Evolutionary conservation across 441 rosid species (phyloP), one percentile per base, ranked within the genome.

Genomic region (Mallotus repandus): DNA sequence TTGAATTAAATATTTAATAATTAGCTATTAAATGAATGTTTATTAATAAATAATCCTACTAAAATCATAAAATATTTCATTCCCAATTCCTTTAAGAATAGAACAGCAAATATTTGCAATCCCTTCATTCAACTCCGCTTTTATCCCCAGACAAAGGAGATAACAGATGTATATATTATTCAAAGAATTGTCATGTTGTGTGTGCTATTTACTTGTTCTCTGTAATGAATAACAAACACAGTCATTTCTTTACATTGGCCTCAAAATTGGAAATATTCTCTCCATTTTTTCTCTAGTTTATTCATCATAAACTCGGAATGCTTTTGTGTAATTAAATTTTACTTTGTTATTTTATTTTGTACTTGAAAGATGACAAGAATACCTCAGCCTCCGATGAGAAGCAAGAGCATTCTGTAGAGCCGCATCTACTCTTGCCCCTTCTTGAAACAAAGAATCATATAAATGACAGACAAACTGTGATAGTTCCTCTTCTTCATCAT

Each of bases 311-410:
- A 73, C 52, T 79, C 61, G 48, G 68, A 75, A 22, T 71, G 58
- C 19, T 55, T 38, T 38, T 38, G 41, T 38, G 41, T 38, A 6
- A 38, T 4, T 38, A 38, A 3, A 38, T 38, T 38, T 38, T 38
- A 38, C 41, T 38, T 38, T 4, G 41, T 38, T 38, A 38, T 38
- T 38, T 81, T 84, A 83, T 35, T 81, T 78, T 76, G 78, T 83
- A 80, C 79, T 73, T n/a, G 97, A 91, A 77, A 91, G 90, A 84
- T 94, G 99, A 71, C 94, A 92, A 52, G 80, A 78, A 79, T 88
- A 94, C 82, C 91, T 91, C 77, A 88, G 81, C 79, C 82, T 85
- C 69, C 87, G 81, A 78, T 88, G 91, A 1, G 83, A 82, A 64
- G 89, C 84, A 69, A 91, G 96, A 55, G 90, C 90, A 68, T 68